Conservation (phyloP, 164 flowering plant species). For the Vitis riparia region DNA sequence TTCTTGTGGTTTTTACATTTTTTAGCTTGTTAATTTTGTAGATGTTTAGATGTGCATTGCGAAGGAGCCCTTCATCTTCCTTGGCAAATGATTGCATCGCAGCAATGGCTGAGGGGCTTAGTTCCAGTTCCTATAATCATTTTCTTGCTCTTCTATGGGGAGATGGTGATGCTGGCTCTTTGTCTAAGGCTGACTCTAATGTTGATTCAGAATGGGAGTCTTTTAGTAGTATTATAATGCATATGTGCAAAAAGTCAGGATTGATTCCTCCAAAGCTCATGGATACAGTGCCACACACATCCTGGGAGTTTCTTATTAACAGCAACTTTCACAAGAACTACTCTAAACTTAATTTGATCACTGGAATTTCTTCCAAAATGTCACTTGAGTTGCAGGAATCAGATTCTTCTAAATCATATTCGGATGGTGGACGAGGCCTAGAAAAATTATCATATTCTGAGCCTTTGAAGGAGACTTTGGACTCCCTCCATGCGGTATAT, state of each 20-base stretch:
- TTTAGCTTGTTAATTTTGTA: constrained; percentile 23
- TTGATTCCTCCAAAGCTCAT: constrained; percentile 13
- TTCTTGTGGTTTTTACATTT: constrained; percentile 1
- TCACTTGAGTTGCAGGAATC: constrained; percentile 18
- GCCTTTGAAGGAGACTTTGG: constrained; percentile 56
- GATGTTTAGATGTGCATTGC: constrained; percentile 79
- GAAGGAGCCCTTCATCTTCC: constrained; percentile 72
- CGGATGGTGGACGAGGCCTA: constrained; percentile 20
- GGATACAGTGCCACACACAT: constrained; percentile 26
- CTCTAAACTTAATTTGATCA: constrained; percentile 21
- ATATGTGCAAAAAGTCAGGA: constrained; percentile 41
- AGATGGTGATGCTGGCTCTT: constrained; percentile 39
- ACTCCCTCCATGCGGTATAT: constrained; percentile 85
- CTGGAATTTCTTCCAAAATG: constrained; percentile 27
- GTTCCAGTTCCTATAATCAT: constrained; percentile 53
- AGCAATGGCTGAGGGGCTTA: constrained; percentile 86
- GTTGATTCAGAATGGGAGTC: constrained; percentile 83
- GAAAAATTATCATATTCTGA: constrained; percentile 43
- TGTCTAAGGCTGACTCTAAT: constrained; percentile 44
- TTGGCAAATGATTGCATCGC: constrained; percentile 81
- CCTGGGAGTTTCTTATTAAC: constrained; percentile 85
- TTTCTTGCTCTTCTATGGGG: constrained; percentile 86
- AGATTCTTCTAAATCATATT: constrained; percentile 19
- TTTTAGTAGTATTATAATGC: constrained; percentile 53
- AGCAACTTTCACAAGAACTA: constrained; percentile 76